Percentiles rank a stretch among this genome's conserved stretches.
phyloP scores from a whole-genome alignment of 306 rosid genomes.

The Cicer cuneatum region DNA sequence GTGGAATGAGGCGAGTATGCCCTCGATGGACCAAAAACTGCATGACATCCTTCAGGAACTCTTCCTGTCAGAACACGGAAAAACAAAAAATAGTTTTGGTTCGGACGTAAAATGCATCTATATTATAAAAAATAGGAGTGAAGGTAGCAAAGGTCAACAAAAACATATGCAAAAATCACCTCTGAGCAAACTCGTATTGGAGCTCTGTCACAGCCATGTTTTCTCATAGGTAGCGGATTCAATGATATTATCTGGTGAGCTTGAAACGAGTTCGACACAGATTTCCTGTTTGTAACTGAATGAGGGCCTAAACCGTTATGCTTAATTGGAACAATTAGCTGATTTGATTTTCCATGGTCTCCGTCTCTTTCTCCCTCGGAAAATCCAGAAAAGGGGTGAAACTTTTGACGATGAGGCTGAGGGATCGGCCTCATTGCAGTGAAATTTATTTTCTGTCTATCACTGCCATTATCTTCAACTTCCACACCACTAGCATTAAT shows the following conservation, averaged over 20 bases:
- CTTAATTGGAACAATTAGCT: conserved; percentile 61
- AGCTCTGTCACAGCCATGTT: conserved; percentile 91
- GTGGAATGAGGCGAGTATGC: conserved; percentile 89
- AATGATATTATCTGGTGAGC: conserved; percentile 84
- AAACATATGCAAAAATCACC: conserved; percentile 55
- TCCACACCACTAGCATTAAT: conserved; percentile 42
- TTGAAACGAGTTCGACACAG: conserved; percentile 72
- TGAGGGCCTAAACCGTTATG: conserved; percentile 65
- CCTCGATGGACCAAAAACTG: conserved; percentile 91
- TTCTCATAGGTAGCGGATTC: conserved; percentile 92
- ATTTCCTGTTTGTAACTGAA: conserved; percentile 72
- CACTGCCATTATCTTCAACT: conserved; percentile 45
- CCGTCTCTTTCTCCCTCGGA: conserved; percentile 72
- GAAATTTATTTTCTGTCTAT: conserved; percentile 65
- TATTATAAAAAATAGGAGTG: conserved; percentile 3
- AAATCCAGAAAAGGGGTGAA: conserved; percentile 80
- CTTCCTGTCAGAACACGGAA: conserved; percentile 61
- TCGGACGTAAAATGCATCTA: conserved; percentile 23
- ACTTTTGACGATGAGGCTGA: conserved; percentile 68
- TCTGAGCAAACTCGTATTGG: conserved; percentile 82
- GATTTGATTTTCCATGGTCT: conserved; percentile 68
- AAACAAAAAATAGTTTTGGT: conserved; percentile 24
- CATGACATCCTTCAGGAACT: conserved; percentile 94
- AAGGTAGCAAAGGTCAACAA: conserved; percentile 24
- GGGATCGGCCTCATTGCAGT: conserved; percentile 95